phyloP scores from a whole-genome alignment of 2,329 filamentous ascomycete species.

The Purpureocillium lavendulum region DNA sequence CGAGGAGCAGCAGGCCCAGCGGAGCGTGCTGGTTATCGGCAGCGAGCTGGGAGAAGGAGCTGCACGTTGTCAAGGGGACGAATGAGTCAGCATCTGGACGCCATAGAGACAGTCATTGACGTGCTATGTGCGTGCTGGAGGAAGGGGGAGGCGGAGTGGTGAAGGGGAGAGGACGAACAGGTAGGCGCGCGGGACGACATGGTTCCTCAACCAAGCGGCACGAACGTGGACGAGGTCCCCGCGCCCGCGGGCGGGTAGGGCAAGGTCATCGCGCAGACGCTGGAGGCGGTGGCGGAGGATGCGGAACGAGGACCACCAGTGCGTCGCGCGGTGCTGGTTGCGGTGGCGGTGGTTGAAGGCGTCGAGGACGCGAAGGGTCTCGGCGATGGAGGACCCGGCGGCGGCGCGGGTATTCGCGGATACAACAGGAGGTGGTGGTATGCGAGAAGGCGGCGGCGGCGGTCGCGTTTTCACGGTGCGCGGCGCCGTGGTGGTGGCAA shows the following conservation, averaged over 20 bases:
- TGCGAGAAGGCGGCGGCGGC: no score
- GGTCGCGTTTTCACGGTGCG: no score
- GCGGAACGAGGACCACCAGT: conserved; percentile 72
- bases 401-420: conserved; percentile 2
- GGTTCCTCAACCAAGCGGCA: conserved; percentile 19
- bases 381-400: conserved; percentile 22
- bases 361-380: conserved; percentile 50
- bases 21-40: conserved; percentile 66
- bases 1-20: conserved; percentile 61
- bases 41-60: conserved; percentile 59
- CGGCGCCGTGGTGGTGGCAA: no score
- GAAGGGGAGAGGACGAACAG: conserved; percentile 18
- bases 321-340: conserved; percentile 76
- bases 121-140: background rate
- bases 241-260: background rate
- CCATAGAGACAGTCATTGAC: background rate
- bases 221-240: conserved; percentile 8
- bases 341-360: conserved; percentile 76
- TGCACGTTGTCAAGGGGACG: conserved; percentile 14
- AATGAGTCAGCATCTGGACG: background rate
- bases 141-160: conserved; percentile 1
- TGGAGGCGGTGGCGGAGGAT: conserved; percentile 60
- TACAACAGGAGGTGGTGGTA: no score
- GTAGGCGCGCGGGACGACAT: conserved; percentile 25
- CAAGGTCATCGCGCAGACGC: conserved; percentile 33